Conservation (phyloP, 768 basidiomycete genomes). For the Boletus sp. region DNA sequence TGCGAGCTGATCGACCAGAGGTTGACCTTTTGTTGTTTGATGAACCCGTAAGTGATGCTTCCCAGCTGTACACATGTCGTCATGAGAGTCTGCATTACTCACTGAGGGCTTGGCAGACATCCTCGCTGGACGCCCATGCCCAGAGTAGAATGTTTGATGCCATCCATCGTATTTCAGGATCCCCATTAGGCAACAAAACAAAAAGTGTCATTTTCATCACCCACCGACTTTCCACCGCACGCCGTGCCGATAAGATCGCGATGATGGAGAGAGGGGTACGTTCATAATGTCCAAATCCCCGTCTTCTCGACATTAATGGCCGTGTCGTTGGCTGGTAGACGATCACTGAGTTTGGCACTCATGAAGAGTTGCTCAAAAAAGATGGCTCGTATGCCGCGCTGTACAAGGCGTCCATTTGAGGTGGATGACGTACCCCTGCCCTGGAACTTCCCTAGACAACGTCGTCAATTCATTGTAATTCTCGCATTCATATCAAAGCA, state of each 20-base stretch:
- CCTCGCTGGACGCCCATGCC: conserved; percentile 75
- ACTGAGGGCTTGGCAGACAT: conserved; percentile 51
- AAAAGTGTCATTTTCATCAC: conserved; percentile 85
- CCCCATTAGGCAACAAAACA: conserved; percentile 50
- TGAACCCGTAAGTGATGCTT: conserved; percentile 60
- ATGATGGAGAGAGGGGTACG: conserved; percentile 78
- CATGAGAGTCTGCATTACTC: not conserved
- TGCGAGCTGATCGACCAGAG: conserved; percentile 73
- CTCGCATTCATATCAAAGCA: conserved; percentile 20
- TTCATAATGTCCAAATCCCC: conserved; percentile 15
- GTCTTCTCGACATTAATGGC: conserved; percentile 20
- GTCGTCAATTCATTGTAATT: conserved; percentile 5
- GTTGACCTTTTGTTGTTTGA: conserved; percentile 83
- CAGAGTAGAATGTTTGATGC: conserved; percentile 80
- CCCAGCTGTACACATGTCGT: not conserved
- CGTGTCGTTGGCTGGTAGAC: conserved; percentile 42
- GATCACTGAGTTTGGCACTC: conserved; percentile 74
- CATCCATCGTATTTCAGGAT: conserved; percentile 61
- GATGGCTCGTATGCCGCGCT: conserved; percentile 67
- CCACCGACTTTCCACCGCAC: conserved; percentile 77
- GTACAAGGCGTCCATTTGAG: conserved; percentile 66
- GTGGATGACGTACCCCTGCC: not conserved
- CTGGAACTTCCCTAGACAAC: conserved; percentile 4
- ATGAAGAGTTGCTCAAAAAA: conserved; percentile 59
- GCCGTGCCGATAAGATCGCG: conserved; percentile 81